Conservation (phyloP, 2,329 filamentous ascomycete species). For the Cylindrodendrum hubeiense region DNA sequence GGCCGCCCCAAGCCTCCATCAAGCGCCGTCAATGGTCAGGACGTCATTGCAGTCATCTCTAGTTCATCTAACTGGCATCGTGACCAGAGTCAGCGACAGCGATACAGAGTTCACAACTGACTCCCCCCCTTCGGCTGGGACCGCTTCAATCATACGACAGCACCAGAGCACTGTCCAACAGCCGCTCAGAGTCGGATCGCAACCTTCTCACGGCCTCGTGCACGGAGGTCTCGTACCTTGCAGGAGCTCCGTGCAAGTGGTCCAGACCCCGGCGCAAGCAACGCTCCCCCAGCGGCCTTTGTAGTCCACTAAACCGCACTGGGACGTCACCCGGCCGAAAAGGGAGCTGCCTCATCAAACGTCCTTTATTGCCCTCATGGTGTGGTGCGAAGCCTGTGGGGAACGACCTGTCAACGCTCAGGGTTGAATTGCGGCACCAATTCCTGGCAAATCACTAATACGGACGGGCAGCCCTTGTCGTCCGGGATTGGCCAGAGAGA, state of each 20-base stretch:
- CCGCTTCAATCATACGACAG: constrained; percentile 26
- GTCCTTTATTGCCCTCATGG: constrained; percentile 30
- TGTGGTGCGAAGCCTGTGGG: constrained; percentile 33
- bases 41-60: not conserved
- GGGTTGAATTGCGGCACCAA: constrained; percentile 29
- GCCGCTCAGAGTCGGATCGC: constrained; percentile 9
- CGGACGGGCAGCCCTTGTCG: constrained; percentile 2
- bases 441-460: constrained; percentile 33
- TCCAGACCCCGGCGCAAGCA: constrained; percentile 2
- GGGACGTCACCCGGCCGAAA: constrained; percentile 35
- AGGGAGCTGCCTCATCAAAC: constrained; percentile 44
- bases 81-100: not conserved
- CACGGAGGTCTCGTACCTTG: constrained; percentile 37
- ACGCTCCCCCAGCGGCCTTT: constrained; percentile 1
- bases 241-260: constrained; percentile 15
- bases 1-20: not conserved
- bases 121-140: not conserved
- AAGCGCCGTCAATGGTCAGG: constrained; percentile 9
- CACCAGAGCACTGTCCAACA: constrained; percentile 15
- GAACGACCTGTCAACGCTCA: constrained; percentile 36
- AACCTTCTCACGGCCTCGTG: not conserved
- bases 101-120: not conserved
- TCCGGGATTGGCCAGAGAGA: constrained; percentile 6
- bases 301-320: constrained; percentile 29
- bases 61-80: constrained; percentile 11